Base-by-base conservation (phyloP, 495 filamentous ascomycete genomes). In the Neurospora sp. region DNA sequence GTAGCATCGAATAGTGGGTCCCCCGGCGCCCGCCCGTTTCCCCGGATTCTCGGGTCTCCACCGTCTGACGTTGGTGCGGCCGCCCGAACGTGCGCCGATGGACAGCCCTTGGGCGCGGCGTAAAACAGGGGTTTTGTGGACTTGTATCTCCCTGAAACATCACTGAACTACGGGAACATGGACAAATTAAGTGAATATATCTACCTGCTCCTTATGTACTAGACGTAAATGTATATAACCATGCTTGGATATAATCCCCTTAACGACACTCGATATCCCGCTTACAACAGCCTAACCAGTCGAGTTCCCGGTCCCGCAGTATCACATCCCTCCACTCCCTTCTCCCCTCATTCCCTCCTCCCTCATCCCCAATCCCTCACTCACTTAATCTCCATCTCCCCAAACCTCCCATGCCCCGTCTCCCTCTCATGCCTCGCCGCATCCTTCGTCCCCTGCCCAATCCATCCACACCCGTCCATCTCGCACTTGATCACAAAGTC, bases 401-500 rank as follows among this genome's bases (percentile, higher is more conserved):
- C 75, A 61, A 81, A 81, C 73, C 69, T 69, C 2, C 71, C 53
- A 71, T 82, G 81, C 22, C 76, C 74, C 10, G 81, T 82, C 71
- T 81, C 77, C 47, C 73, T 68, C 71, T 79, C 75, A 65, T 82
- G 81, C 74, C 76, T 74, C 3, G 70, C 70, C 9, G 77, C 80
- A 8, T 79, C 76, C 18, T 71, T 61, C 81, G 97, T 89, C 1
- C 96, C 96, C 69, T 90, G 89, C 10, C 93, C 90, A 14, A 88
- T 86, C 81, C 87, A 88, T n/a, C 77, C 69, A 77, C 94, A 96
- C 5, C 53, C 53, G 0, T 14, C 22, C 14, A 84, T 79, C 73
- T 93, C 94, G 78, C 96, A 99, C 72, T 86, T 89, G 69, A 98
- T 87, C n/a, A 86, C 84, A 79, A 98, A 96, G 2, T 87, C 89